Evolutionary conservation across 2,329 filamentous ascomycete genomes (phyloP).

Genomic region (Colletotrichum theobromicola): DNA sequence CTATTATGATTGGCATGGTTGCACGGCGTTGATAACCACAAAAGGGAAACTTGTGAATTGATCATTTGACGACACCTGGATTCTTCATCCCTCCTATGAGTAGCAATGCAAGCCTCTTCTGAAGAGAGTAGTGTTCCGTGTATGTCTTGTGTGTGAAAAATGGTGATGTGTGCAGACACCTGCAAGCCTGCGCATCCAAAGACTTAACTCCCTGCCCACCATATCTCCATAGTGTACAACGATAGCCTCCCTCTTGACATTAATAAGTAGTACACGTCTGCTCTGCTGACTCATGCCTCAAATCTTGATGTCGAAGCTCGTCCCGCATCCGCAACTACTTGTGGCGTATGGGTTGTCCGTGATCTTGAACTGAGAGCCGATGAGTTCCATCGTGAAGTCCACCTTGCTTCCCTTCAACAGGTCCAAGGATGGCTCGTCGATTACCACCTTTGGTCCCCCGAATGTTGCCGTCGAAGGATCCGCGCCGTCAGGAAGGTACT

Average conservation of each 20-base stretch:
- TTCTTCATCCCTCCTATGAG: slow-evolving; percentile 12
- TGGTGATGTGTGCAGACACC: not conserved
- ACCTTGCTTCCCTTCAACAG: slow-evolving; percentile 92
- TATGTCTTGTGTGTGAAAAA: not conserved
- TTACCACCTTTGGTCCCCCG: slow-evolving; percentile 75
- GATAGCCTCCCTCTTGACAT: too few species aligned
- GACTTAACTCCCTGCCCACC: not conserved
- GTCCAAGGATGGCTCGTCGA: slow-evolving; percentile 87
- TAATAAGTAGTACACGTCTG: not conserved
- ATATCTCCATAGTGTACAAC: not conserved
- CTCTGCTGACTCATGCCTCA: slow-evolving; percentile 32
- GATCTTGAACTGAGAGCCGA: slow-evolving; percentile 90
- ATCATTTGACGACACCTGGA: slow-evolving; percentile 27
- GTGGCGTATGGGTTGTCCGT: slow-evolving; percentile 90
- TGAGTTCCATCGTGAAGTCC: slow-evolving; percentile 95
- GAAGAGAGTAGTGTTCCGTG: not conserved
- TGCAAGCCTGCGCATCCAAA: not conserved
- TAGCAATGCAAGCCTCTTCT: slow-evolving; percentile 21
- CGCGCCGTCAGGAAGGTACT: slow-evolving; percentile 62
- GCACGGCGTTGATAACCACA: slow-evolving; percentile 39
- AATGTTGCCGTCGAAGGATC: slow-evolving; percentile 28
- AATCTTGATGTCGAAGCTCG: slow-evolving; percentile 92
- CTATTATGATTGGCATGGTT: slow-evolving; percentile 31
- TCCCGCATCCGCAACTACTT: slow-evolving; percentile 96
- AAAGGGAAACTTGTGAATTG: slow-evolving; percentile 33